Evolutionary conservation across 2,329 filamentous ascomycete species (phyloP).

Genomic region (Arachnomyces sp.): DNA sequence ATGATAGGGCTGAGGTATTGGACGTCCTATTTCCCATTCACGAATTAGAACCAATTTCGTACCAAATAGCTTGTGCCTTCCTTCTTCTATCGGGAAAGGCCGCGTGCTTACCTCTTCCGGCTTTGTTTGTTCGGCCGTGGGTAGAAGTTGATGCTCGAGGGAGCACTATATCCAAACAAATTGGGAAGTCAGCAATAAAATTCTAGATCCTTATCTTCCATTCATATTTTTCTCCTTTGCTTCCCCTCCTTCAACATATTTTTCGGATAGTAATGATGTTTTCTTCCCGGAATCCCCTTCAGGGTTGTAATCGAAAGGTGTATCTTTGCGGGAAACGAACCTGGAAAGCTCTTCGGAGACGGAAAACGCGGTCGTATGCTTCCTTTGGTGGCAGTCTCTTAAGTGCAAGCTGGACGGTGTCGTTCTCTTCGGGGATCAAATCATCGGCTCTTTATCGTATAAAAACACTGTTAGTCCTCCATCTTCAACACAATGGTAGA

Average conservation of each 20-base stretch:
- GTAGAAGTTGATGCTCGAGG: constrained; percentile 57
- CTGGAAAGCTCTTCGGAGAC: constrained; percentile 91
- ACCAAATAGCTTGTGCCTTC: not conserved
- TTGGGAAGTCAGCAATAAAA: not conserved
- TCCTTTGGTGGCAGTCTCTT: constrained; percentile 85
- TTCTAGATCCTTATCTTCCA: not conserved
- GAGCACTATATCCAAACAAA: constrained; percentile 46
- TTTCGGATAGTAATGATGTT: no score
- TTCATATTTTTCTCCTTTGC: no score
- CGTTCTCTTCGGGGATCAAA: constrained; percentile 86
- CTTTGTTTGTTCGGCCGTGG: constrained; percentile 60
- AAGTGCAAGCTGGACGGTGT: constrained; percentile 76
- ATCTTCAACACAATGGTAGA: not conserved
- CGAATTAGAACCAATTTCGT: constrained; percentile 6
- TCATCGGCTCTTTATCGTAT: constrained; percentile 68
- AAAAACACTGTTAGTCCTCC: constrained; percentile 2
- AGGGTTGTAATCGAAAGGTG: constrained; percentile 5
- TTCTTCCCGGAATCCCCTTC: no score
- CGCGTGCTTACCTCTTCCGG: constrained; percentile 51
- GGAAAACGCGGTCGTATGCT: constrained; percentile 94
- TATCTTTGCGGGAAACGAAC: constrained; percentile 36
- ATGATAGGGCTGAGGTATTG: constrained; percentile 62
- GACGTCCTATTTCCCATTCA: constrained; percentile 47
- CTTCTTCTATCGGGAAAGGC: constrained; percentile 4
- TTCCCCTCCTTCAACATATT: no score